A percentile compares a stretch with the other conserved stretches of the same genome.
phyloP scores from a whole-genome alignment of 73 alveolate species.

The Paramecium tetraurelia region DNA sequence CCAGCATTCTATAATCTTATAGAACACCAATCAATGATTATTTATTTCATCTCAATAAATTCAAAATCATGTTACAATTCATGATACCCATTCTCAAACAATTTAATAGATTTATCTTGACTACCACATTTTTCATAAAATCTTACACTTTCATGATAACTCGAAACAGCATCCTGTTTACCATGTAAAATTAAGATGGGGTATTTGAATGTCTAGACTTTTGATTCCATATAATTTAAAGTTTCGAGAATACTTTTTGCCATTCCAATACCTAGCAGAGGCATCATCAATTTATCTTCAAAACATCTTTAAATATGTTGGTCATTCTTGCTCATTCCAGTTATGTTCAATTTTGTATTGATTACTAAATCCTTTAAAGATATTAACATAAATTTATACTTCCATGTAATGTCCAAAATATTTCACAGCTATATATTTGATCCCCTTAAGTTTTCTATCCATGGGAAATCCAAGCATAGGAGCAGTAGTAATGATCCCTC shows the following conservation, averaged over 20 bases:
- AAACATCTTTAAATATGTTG: constrained; percentile 36
- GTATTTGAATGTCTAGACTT: not conserved
- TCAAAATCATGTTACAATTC: constrained; percentile 37
- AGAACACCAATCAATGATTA: constrained; percentile 18
- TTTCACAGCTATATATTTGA: constrained; percentile 27
- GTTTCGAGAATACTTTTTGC: constrained; percentile 56
- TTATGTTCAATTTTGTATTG: constrained; percentile 33
- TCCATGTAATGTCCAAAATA: constrained; percentile 52
- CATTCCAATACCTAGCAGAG: constrained; percentile 44
- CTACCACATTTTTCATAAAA: constrained; percentile 49
- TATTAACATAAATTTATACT: not conserved
- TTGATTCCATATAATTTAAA: not conserved
- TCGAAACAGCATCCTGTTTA: constrained; percentile 31
- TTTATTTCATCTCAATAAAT: constrained; percentile 24
- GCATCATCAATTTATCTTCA: constrained; percentile 59
- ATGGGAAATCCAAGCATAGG: constrained; percentile 62
- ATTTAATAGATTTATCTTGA: constrained; percentile 41
- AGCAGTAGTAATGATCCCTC: constrained; percentile 59
- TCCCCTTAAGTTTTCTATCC: constrained; percentile 42
- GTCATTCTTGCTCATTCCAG: constrained; percentile 55
- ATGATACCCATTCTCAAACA: constrained; percentile 51
- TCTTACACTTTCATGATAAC: not conserved
- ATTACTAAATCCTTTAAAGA: constrained; percentile 29
- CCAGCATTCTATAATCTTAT: not conserved
- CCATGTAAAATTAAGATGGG: constrained; percentile 53